Base-by-base conservation (phyloP, 1,284 basidiomycete species). In the Puccinia polysora region DNA sequence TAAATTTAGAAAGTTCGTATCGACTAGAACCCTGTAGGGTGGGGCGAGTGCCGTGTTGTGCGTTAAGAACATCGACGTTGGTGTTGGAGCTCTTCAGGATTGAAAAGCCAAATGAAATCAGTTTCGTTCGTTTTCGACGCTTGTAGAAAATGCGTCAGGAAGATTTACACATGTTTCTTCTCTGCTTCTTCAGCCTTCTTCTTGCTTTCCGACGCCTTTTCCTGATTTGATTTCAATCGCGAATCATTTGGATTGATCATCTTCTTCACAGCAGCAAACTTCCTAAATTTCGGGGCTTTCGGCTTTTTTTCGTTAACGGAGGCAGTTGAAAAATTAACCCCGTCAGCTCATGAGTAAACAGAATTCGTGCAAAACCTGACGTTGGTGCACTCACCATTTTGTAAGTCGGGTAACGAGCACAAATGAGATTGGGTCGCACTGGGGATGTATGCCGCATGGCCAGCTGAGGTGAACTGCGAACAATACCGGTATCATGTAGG, bases 1-100 rank as follows among this genome's bases (percentile, higher is more conserved):
- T 80, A 98, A 95, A 80, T 98, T 98, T 84, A 99, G 97, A 79
- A 99, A 99, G 81, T 99, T 99, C 78, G 96, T 99, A 81, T 99
- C 96, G 73, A 99, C 92, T 52, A 99, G 85, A 10, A 99, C 90
- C 30, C 95, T 87, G 80, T 98, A 99, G 0, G 96, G 96, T 0
- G 96, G 96, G 0, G 91, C 94, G 36, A 99, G 88, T 12, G 94
- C 89, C 18, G 90, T 89, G 80, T 99, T 99, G 80, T 98, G 96
- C 25, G 90, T 87, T 73, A 99, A 85, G 84, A 98, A 98, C 76
- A 98, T 85, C 10, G 91, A 92, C 10, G 91, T 91, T 4, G 91
- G 88, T 20, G 90, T 84, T 76, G 88, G 88, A 6, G 89, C 86
- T 59, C 90, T 91, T 78, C 15, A 70, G 20, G 14, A 28, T 25